Percentiles rank a stretch among this genome's conserved stretches.
Evolutionary conservation across 768 basidiomycete genomes (phyloP).

Genomic region (Amanita exitialis): DNA sequence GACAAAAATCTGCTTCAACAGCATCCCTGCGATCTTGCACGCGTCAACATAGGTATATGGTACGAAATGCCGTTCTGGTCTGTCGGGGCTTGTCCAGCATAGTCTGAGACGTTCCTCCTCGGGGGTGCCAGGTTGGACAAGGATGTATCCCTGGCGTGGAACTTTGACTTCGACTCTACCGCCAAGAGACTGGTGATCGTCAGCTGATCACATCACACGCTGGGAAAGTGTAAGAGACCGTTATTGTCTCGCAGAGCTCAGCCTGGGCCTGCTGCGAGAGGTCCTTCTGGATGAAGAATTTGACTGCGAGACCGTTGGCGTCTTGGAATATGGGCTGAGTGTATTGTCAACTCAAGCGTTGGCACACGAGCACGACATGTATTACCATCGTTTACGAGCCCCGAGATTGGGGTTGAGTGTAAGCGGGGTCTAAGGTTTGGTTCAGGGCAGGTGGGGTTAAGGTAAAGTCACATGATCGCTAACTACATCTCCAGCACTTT

Average conservation of each 20-base stretch:
- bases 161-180: slow-evolving; percentile 74
- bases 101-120: slow-evolving; percentile 70
- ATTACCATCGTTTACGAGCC: slow-evolving; percentile 15
- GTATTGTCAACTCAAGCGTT: not conserved
- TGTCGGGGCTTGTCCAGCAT: slow-evolving; percentile 60
- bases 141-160: slow-evolving; percentile 64
- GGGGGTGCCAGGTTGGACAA: slow-evolving; percentile 55
- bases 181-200: slow-evolving; percentile 46
- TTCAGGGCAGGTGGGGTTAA: slow-evolving; percentile 24
- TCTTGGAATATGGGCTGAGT: slow-evolving; percentile 67
- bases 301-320: slow-evolving; percentile 53
- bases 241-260: slow-evolving; percentile 65
- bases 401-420: slow-evolving; percentile 46
- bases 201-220: slow-evolving; percentile 2
- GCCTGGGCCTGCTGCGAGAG: slow-evolving; percentile 57
- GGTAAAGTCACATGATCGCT: slow-evolving; percentile 11
- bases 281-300: slow-evolving; percentile 82
- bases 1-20: slow-evolving; percentile 68
- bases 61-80: slow-evolving; percentile 71
- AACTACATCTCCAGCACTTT: slow-evolving; percentile 50
- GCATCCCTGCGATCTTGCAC: slow-evolving; percentile 70
- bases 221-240: slow-evolving; percentile 29
- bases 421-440: slow-evolving; percentile 26
- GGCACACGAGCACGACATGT: slow-evolving; percentile 7
- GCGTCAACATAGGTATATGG: slow-evolving; percentile 77